Conservation (phyloP, 2,329 filamentous ascomycete species). For the Fusarium sp. region DNA sequence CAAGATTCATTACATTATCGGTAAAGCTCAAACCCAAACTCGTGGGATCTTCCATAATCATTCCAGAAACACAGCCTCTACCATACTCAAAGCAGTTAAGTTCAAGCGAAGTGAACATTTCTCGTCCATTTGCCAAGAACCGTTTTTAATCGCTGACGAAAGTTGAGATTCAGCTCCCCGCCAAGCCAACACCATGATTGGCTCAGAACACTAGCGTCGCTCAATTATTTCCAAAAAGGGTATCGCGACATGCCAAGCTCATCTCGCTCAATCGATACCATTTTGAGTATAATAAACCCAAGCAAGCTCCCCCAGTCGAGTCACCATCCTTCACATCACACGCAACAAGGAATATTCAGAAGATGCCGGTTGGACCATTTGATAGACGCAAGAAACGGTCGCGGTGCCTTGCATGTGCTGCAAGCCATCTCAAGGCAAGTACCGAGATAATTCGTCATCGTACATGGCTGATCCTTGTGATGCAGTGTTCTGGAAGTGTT, state of each 20-base stretch:
- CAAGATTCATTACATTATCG: background rate
- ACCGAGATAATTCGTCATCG: background rate
- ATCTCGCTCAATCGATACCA: slow-evolving; percentile 31
- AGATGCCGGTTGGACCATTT: slow-evolving; percentile 47
- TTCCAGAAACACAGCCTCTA: background rate
- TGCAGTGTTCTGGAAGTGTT: slow-evolving; percentile 46
- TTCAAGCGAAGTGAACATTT: slow-evolving; percentile 15
- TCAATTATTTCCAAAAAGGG: slow-evolving; percentile 29
- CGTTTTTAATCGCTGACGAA: background rate
- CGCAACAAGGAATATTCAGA: background rate
- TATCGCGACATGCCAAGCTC: background rate
- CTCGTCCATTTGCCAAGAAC: background rate
- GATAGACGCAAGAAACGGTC: slow-evolving; percentile 46
- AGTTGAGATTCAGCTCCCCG: background rate
- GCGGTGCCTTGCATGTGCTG: slow-evolving; percentile 44
- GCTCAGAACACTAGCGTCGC: slow-evolving; percentile 33
- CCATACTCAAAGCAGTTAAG: background rate
- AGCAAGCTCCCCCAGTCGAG: background rate
- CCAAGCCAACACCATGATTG: background rate
- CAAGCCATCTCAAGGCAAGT: slow-evolving; percentile 48
- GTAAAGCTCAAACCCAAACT: background rate
- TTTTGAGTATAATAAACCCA: slow-evolving; percentile 30
- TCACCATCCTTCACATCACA: background rate
- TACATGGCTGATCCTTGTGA: background rate
- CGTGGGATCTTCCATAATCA: background rate